These are phyloP conservation scores for Hirsutella thompsonii DNA, from an alignment of 2,329 filamentous ascomycete species.

Conservation along the genomic window DNA sequence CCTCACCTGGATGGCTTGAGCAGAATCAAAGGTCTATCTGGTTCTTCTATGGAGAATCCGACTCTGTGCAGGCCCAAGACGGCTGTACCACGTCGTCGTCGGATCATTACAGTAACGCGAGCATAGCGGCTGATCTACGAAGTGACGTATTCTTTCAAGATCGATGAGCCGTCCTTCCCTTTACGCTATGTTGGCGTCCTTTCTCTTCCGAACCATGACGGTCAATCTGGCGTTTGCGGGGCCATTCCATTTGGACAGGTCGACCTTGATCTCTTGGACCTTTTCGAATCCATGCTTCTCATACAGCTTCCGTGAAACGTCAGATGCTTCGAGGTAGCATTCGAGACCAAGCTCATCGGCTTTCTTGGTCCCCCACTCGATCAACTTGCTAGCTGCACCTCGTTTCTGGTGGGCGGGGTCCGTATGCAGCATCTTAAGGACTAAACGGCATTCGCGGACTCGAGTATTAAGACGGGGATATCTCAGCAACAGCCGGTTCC, in stretches of 20 bases:
- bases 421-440: slow-evolving; percentile 25
- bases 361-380: slow-evolving; percentile 21
- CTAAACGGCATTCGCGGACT: slow-evolving; percentile 8
- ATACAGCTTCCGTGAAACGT: slow-evolving; percentile 18
- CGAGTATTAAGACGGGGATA: neutral
- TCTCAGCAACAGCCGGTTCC: too few relatives aligned
- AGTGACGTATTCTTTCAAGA: too few relatives aligned
- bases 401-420: slow-evolving; percentile 21
- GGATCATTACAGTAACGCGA: too few relatives aligned
- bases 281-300: slow-evolving; percentile 21
- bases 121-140: too few relatives aligned
- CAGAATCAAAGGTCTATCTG: too few relatives aligned
- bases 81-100: too few relatives aligned
- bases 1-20: too few relatives aligned
- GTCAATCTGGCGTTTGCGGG: slow-evolving; percentile 7
- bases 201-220: slow-evolving; percentile 12
- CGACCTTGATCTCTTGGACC: slow-evolving; percentile 11
- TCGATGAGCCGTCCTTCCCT: too few relatives aligned
- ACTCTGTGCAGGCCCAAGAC: too few relatives aligned
- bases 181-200: neutral
- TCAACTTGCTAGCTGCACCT: slow-evolving; percentile 19
- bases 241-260: slow-evolving; percentile 17
- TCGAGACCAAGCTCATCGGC: slow-evolving; percentile 22
- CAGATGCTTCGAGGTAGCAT: slow-evolving; percentile 22
- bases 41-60: too few relatives aligned